A percentile compares a stretch with the other conserved stretches of the same genome.
Evolutionary conservation across 805 yeast species (phyloP).

Genomic region (Wickerhamomyces bovis): DNA sequence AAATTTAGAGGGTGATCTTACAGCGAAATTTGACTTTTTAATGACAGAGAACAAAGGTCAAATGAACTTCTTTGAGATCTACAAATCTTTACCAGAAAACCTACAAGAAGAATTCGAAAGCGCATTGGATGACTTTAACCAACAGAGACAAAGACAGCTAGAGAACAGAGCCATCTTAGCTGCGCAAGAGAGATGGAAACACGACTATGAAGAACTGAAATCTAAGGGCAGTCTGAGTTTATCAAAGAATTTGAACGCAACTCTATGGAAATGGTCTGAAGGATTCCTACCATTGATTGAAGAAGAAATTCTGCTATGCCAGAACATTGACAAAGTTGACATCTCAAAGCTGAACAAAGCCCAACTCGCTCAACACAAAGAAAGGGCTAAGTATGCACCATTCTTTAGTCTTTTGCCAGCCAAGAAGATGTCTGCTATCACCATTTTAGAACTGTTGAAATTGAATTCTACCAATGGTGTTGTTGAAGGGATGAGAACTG

Average conservation of each 20-base stretch:
- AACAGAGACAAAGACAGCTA: slow-evolving; percentile 65
- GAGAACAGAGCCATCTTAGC: slow-evolving; percentile 80
- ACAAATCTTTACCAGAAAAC: slow-evolving; percentile 43
- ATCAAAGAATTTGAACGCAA: slow-evolving; percentile 59
- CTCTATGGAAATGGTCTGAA: slow-evolving; percentile 79
- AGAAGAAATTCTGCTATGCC: slow-evolving; percentile 56
- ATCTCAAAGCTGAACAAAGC: slow-evolving; percentile 10
- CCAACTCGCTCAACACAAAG: slow-evolving; percentile 27
- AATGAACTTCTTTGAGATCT: slow-evolving; percentile 64
- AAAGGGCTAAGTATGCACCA: slow-evolving; percentile 64
- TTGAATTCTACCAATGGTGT: slow-evolving; percentile 70
- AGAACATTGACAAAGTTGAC: slow-evolving; percentile 31
- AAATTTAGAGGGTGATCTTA: slow-evolving; percentile 29
- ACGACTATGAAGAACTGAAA: slow-evolving; percentile 62
- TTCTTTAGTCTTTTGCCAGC: slow-evolving; percentile 67
- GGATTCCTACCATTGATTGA: slow-evolving; percentile 65
- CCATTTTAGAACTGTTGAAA: slow-evolving; percentile 76
- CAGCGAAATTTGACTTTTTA: slow-evolving; percentile 29
- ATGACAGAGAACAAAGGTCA: slow-evolving; percentile 18
- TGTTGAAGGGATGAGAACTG: slow-evolving; percentile 76
- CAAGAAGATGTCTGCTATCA: slow-evolving; percentile 75
- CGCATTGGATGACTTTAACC: slow-evolving; percentile 63
- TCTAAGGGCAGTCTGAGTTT: slow-evolving; percentile 49
- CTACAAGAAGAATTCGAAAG: slow-evolving; percentile 53
- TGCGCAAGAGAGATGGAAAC: slow-evolving; percentile 85